Evolutionary conservation across 202 grass and related monocot genomes (phyloP).

Genomic region (Cymbopogon flexuosus): DNA sequence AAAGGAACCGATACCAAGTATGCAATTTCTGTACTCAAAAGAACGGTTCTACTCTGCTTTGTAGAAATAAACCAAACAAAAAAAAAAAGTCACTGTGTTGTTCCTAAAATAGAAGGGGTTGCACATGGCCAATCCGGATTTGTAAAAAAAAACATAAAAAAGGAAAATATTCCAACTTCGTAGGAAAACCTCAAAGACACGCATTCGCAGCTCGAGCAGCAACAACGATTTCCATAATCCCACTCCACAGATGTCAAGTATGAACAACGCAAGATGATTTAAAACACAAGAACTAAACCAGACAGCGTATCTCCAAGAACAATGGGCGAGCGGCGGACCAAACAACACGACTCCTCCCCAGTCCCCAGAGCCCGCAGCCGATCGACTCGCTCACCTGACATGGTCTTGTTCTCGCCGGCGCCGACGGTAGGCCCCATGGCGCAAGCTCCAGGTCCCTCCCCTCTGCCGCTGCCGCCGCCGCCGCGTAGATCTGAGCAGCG

Average conservation of each 20-base stretch:
- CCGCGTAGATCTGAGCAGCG: slow-evolving; percentile 30
- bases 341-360: background rate
- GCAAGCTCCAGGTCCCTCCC: background rate
- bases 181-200: slow-evolving; percentile 17
- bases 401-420: slow-evolving; percentile 18
- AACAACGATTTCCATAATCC: background rate
- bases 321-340: background rate
- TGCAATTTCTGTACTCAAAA: background rate
- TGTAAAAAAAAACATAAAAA: background rate
- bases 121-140: background rate
- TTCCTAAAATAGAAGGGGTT: background rate
- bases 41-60: background rate
- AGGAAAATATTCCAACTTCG: slow-evolving; percentile 6
- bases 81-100: background rate
- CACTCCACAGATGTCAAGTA: background rate
- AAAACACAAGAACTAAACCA: background rate
- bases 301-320: background rate
- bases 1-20: background rate
- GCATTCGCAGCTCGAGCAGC: background rate
- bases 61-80: background rate
- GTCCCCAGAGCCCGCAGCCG: background rate
- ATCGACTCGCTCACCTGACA: slow-evolving; percentile 36
- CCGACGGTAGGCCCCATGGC: slow-evolving; percentile 24
- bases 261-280: background rate
- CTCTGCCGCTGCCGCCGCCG: background rate